Evolutionary conservation across 1,139 yeast genomes (phyloP).

Genomic region (Pichia sp.): DNA sequence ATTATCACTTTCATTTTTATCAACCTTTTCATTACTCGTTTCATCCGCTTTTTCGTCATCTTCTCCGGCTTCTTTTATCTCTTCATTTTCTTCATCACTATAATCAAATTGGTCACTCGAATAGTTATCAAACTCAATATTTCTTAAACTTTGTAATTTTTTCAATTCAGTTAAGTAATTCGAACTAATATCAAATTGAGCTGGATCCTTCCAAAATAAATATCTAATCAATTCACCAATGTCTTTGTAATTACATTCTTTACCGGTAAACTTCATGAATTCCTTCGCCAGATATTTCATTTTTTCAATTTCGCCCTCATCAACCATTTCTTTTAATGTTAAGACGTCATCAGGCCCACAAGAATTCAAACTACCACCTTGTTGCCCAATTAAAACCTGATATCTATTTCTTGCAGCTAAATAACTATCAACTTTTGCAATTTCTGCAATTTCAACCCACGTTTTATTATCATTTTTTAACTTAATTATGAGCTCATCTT

Average conservation of each 20-base stretch:
- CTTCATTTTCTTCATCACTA: not conserved
- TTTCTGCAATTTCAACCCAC: conserved; percentile 72
- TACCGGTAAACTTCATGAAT: conserved; percentile 53
- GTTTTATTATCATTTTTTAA: conserved; percentile 58
- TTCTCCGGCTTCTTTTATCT: not conserved
- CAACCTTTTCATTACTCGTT: not conserved
- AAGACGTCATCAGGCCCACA: conserved; percentile 57
- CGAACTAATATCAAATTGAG: conserved; percentile 49
- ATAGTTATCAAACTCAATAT: conserved; percentile 7
- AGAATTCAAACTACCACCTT: conserved; percentile 64
- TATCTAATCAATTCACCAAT: conserved; percentile 50
- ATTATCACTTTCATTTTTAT: not conserved
- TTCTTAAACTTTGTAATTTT: conserved; percentile 12
- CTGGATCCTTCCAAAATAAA: conserved; percentile 53
- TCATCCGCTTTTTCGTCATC: not conserved
- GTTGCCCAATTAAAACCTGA: conserved; percentile 78
- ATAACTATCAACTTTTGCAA: conserved; percentile 58
- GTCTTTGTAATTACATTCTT: conserved; percentile 45
- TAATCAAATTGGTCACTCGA: not conserved
- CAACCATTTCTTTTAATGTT: conserved; percentile 48
- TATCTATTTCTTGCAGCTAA: conserved; percentile 73
- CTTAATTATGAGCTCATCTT: conserved; percentile 57
- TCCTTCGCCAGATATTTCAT: conserved; percentile 62
- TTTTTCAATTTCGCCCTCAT: conserved; percentile 66
- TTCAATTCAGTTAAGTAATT: conserved; percentile 26